Conservation (phyloP, 805 yeast genomes). For the Hagleromyces aurorensis region DNA sequence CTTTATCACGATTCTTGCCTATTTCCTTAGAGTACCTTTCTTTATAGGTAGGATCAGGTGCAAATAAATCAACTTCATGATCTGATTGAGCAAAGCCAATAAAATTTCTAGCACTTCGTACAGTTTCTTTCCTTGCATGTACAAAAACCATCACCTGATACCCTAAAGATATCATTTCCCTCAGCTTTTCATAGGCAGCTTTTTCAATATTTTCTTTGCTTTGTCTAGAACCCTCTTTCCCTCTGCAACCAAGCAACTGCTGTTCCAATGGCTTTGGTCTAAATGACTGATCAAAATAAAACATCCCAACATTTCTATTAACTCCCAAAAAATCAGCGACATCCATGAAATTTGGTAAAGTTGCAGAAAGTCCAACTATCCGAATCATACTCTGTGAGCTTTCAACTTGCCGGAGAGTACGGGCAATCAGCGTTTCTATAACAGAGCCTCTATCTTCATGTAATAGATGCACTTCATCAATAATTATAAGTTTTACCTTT, state of each 20-base stretch:
- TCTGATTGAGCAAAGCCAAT: conserved; percentile 58
- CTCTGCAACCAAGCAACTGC: conserved; percentile 76
- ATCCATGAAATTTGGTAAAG: conserved; percentile 83
- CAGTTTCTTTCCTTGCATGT: conserved; percentile 90
- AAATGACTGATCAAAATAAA: conserved; percentile 86
- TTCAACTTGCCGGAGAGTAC: conserved; percentile 92
- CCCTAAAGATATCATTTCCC: conserved; percentile 57
- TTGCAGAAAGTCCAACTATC: conserved; percentile 90
- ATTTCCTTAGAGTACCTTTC: conserved; percentile 54
- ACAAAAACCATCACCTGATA: conserved; percentile 95
- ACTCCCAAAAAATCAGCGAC: conserved; percentile 95
- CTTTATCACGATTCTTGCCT: conserved; percentile 63
- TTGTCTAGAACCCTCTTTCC: conserved; percentile 71
- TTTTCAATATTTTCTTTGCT: conserved; percentile 64
- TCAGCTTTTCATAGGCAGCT: conserved; percentile 67
- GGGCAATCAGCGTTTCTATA: conserved; percentile 87
- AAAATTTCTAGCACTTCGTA: conserved; percentile 68
- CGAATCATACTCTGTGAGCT: conserved; percentile 88
- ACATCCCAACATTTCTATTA: conserved; percentile 84
- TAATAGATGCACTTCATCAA: conserved; percentile 92
- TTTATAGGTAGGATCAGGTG: conserved; percentile 18
- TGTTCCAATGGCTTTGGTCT: conserved; percentile 92
- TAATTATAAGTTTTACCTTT: conserved; percentile 77
- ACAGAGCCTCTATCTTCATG: conserved; percentile 99
- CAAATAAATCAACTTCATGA: conserved; percentile 44